A percentile compares a stretch with the other conserved stretches of the same genome.
These are phyloP conservation scores for Rhododendron griersonianum DNA, from an alignment of 148 eudicot species.

Conservation along the genomic window DNA sequence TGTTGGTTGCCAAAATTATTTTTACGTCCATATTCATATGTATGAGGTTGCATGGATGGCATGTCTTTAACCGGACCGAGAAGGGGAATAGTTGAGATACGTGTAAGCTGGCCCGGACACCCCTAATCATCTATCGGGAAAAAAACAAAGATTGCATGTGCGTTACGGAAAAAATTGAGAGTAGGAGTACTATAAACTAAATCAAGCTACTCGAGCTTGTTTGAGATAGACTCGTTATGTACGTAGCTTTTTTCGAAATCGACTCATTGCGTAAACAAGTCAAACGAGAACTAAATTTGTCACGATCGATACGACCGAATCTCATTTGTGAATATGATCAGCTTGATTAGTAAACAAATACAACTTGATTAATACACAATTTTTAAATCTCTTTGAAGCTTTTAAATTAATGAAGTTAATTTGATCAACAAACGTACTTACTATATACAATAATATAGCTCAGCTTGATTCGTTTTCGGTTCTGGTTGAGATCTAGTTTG, in stretches of 20 bases:
- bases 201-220: background rate
- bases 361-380: background rate
- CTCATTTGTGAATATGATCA: background rate
- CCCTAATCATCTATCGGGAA: too few relatives aligned
- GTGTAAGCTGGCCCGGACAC: too few relatives aligned
- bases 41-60: background rate
- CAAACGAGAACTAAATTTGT: background rate
- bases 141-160: background rate
- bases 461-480: background rate
- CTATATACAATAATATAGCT: background rate
- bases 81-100: too few relatives aligned
- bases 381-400: background rate
- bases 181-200: background rate
- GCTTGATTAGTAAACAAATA: background rate
- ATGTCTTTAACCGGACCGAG: background rate
- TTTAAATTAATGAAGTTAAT: background rate
- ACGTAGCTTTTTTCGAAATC: background rate
- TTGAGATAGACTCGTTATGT: background rate
- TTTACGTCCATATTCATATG: background rate
- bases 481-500: background rate
- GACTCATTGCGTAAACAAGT: background rate
- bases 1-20: background rate
- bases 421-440: background rate
- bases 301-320: background rate
- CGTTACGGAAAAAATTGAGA: background rate